phyloP scores from a whole-genome alignment of 1,139 yeast genomes.

The Sugiyamaella grinbergsii region DNA sequence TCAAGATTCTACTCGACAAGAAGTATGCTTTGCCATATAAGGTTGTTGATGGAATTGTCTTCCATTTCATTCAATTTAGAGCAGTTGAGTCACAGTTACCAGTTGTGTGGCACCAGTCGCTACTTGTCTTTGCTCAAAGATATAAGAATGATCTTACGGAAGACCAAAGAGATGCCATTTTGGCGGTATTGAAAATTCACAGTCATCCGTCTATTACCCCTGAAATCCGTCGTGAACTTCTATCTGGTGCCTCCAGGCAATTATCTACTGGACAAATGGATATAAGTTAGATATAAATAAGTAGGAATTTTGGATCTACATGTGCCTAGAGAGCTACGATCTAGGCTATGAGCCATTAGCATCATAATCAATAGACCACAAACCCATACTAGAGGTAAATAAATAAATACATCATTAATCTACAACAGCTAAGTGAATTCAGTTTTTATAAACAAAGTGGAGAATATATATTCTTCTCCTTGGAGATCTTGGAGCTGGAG shows the following conservation, averaged over 20 bases:
- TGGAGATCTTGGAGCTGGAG: conserved; percentile 69
- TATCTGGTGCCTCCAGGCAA: conserved; percentile 70
- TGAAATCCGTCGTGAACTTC: conserved; percentile 88
- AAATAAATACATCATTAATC: conserved; percentile 14
- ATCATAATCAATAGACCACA: not conserved
- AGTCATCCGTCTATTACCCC: conserved; percentile 89
- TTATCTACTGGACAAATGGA: conserved; percentile 27
- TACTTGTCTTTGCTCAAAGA: conserved; percentile 89
- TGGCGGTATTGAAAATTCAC: conserved; percentile 89
- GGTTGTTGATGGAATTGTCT: conserved; percentile 93
- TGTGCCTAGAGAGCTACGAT: not conserved
- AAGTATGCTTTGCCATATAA: conserved; percentile 96
- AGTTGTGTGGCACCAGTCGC: conserved; percentile 96
- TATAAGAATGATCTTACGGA: conserved; percentile 96
- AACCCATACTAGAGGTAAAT: not conserved
- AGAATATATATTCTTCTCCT: conserved; percentile 82
- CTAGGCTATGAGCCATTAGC: too few relatives aligned
- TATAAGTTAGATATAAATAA: conserved; percentile 17
- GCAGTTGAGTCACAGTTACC: conserved; percentile 66
- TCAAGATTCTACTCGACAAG: conserved; percentile 85
- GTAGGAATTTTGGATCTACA: not conserved
- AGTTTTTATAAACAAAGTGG: conserved; percentile 64
- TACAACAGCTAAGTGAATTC: conserved; percentile 14
- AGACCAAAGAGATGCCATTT: conserved; percentile 90
- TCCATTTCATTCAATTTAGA: conserved; percentile 85